Conservation (phyloP, 805 yeast genomes). For the Cyberlindnera maclurae region DNA sequence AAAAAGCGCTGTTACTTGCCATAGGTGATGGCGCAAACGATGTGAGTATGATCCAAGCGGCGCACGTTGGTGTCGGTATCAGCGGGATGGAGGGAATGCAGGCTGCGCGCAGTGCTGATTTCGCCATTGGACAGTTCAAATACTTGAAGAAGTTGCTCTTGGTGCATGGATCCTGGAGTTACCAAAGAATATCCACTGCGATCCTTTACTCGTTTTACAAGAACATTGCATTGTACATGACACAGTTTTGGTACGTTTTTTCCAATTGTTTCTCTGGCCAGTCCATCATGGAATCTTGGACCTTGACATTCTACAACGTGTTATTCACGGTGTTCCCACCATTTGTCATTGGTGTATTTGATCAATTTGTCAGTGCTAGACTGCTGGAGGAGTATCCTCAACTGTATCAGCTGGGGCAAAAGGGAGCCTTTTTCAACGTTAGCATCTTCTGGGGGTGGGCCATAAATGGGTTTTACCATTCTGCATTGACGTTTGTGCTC, state of each 20-base stretch:
- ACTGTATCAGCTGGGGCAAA: constrained; percentile 84
- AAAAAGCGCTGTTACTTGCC: constrained; percentile 68
- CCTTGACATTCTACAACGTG: constrained; percentile 91
- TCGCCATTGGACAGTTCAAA: constrained; percentile 93
- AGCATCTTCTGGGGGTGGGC: constrained; percentile 97
- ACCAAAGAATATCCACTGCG: constrained; percentile 88
- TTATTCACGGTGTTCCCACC: constrained; percentile 94
- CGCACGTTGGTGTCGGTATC: constrained; percentile 98
- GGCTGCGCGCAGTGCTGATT: constrained; percentile 97
- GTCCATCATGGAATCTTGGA: constrained; percentile 96
- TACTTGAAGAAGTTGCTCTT: constrained; percentile 73
- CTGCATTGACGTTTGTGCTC: constrained; percentile 75
- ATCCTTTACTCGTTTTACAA: constrained; percentile 93
- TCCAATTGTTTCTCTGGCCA: constrained; percentile 91
- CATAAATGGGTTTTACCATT: constrained; percentile 89
- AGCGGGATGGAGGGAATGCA: constrained; percentile 99
- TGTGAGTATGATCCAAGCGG: constrained; percentile 98
- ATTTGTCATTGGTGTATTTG: constrained; percentile 91
- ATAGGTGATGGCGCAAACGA: constrained; percentile 99
- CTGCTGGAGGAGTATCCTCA: constrained; percentile 89
- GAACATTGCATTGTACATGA: constrained; percentile 91
- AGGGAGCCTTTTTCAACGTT: constrained; percentile 82
- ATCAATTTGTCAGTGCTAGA: constrained; percentile 89
- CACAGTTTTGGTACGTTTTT: constrained; percentile 97
- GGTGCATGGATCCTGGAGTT: constrained; percentile 98